Conservation (phyloP, 306 rosid genomes). For the Gleditsia sinensis region DNA sequence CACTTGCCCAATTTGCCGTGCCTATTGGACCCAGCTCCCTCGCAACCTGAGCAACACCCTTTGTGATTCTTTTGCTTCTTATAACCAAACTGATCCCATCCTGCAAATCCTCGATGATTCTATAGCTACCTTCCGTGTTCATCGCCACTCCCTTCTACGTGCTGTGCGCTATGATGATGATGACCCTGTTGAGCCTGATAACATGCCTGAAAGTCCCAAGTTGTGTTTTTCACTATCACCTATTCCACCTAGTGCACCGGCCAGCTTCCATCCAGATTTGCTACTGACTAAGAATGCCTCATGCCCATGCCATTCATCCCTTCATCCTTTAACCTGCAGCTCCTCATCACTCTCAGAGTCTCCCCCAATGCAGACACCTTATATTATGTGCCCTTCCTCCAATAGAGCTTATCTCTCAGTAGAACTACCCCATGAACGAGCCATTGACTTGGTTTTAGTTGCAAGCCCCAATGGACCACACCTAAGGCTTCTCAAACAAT, state of each 20-base stretch:
- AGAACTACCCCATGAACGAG: slow-evolving; percentile 48
- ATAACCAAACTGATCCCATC: slow-evolving; percentile 74
- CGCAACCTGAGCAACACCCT: slow-evolving; percentile 70
- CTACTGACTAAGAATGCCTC: slow-evolving; percentile 47
- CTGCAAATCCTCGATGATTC: slow-evolving; percentile 90
- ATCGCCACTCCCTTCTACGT: slow-evolving; percentile 80
- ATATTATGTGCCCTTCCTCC: slow-evolving; percentile 51
- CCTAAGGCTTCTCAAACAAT: slow-evolving; percentile 66
- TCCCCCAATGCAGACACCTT: too few relatives aligned
- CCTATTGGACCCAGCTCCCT: slow-evolving; percentile 97
- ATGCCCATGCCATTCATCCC: slow-evolving; percentile 52
- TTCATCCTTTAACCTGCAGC: slow-evolving; percentile 53
- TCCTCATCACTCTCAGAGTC: slow-evolving; percentile 63
- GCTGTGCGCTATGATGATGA: slow-evolving; percentile 91
- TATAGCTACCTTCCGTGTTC: slow-evolving; percentile 89
- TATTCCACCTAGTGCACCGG: slow-evolving; percentile 51
- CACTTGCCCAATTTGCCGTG: slow-evolving; percentile 97
- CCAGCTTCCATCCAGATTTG: slow-evolving; percentile 59
- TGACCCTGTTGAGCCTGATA: slow-evolving; percentile 82
- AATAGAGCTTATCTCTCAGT: slow-evolving; percentile 56
- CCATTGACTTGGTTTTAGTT: slow-evolving; percentile 54
- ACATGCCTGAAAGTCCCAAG: slow-evolving; percentile 58
- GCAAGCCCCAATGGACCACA: slow-evolving; percentile 57
- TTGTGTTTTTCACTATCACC: slow-evolving; percentile 65
- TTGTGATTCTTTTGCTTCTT: slow-evolving; percentile 48